These are phyloP conservation scores for Microbotryum violaceum DNA, from an alignment of 1,284 basidiomycete species.

Conservation along the genomic window DNA sequence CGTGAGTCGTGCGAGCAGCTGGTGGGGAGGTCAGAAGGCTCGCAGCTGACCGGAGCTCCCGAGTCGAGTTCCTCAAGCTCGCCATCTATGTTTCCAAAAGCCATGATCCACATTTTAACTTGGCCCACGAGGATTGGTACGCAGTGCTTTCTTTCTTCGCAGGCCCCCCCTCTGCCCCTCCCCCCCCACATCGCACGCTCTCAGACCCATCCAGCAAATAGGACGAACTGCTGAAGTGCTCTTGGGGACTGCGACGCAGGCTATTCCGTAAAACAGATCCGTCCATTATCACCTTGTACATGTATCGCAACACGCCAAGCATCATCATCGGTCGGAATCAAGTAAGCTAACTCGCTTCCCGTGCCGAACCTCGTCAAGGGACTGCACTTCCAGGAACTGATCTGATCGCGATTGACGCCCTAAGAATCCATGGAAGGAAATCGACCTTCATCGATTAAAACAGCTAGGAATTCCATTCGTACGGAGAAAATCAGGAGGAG, in stretches of 20 bases:
- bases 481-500: constrained; percentile 85
- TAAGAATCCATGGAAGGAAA: constrained; percentile 95
- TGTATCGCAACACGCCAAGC: constrained; percentile 84
- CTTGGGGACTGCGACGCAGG: constrained; percentile 47
- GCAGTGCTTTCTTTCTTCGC: constrained; percentile 31
- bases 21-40: no score
- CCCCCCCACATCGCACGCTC: not conserved
- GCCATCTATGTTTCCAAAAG: constrained; percentile 70
- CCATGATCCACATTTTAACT: constrained; percentile 83
- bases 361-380: not conserved
- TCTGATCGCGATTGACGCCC: not conserved
- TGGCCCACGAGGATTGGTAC: constrained; percentile 87
- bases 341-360: constrained; percentile 35
- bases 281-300: constrained; percentile 63
- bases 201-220: no score
- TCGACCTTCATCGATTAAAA: constrained; percentile 58
- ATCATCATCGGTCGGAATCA: constrained; percentile 92
- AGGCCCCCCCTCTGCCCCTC: not conserved
- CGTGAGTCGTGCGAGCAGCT: no score
- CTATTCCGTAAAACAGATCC: constrained; percentile 67
- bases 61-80: not conserved
- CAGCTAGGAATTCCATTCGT: constrained; percentile 65
- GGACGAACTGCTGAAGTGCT: no score
- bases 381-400: no score
- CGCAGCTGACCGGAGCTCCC: no score